Conservation (phyloP, 169 alveolate genomes). For the Plasmodium knowlesi region DNA sequence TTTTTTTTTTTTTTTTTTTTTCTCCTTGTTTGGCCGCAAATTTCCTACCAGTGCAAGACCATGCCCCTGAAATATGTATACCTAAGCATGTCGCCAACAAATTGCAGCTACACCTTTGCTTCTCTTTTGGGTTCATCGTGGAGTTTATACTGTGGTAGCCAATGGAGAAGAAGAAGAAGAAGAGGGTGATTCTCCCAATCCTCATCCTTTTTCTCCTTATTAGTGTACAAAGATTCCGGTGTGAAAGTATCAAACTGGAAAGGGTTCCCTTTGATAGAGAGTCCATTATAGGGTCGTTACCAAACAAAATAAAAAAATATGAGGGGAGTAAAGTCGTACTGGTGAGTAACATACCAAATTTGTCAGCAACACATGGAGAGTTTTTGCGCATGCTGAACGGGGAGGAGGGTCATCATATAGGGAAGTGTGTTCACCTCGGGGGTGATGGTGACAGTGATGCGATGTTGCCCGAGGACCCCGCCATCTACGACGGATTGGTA, state of each 20-base stretch:
- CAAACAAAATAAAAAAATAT: slow-evolving; percentile 48
- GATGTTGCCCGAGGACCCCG: neutral
- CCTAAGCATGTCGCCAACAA: neutral
- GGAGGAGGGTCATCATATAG: neutral
- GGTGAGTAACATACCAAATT: slow-evolving; percentile 32
- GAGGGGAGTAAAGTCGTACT: slow-evolving; percentile 12
- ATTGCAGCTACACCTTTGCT: neutral
- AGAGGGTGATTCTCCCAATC: neutral
- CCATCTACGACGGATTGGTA: slow-evolving; percentile 52
- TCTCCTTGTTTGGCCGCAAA: neutral
- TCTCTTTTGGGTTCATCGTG: neutral
- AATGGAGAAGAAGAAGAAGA: slow-evolving; percentile 1
- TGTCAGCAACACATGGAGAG: neutral
- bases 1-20: no score
- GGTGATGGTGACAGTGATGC: neutral
- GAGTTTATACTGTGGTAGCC: neutral
- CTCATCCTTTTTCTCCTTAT: neutral
- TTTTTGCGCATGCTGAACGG: slow-evolving; percentile 13
- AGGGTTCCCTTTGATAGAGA: slow-evolving; percentile 1
- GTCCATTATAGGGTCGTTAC: slow-evolving; percentile 2
- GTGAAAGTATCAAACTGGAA: slow-evolving; percentile 16
- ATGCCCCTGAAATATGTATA: neutral
- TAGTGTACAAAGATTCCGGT: neutral
- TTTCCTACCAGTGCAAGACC: neutral
- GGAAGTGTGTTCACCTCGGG: slow-evolving; percentile 8